Evolutionary conservation across 83 land plant species (phyloP).

Genomic region (Picea engelmannii): DNA sequence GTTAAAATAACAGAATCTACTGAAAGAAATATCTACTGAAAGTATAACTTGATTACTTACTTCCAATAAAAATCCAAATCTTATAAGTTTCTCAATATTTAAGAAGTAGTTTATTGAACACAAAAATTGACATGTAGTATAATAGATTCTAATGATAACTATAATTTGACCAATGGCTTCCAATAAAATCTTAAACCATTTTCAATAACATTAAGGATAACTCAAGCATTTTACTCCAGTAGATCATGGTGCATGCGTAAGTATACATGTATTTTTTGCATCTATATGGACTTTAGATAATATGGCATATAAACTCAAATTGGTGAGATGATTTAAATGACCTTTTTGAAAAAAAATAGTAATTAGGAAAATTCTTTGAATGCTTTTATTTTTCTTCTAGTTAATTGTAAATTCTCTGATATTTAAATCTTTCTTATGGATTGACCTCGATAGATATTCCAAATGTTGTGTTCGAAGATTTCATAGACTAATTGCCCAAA

Average conservation of each 20-base stretch:
- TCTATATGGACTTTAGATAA: background rate
- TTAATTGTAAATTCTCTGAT: background rate
- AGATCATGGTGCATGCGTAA: conserved; percentile 73
- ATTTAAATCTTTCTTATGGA: background rate
- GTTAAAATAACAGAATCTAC: too few relatives aligned
- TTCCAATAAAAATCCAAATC: too few relatives aligned
- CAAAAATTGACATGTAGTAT: too few relatives aligned
- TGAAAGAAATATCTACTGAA: too few relatives aligned
- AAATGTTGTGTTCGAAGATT: background rate
- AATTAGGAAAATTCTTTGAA: background rate
- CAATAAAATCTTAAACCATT: too few relatives aligned
- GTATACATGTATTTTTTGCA: conserved; percentile 16
- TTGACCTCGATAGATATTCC: conserved; percentile 7
- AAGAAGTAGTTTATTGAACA: too few relatives aligned
- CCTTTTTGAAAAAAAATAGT: background rate
- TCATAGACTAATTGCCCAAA: background rate
- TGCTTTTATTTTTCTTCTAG: background rate
- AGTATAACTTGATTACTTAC: too few relatives aligned
- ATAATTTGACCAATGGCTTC: too few relatives aligned
- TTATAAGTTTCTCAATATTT: too few relatives aligned
- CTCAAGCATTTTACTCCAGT: too few relatives aligned
- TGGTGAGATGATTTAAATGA: background rate
- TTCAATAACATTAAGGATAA: too few relatives aligned
- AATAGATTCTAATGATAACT: too few relatives aligned
- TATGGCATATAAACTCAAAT: background rate